Conservation (phyloP, 2,329 filamentous ascomycete genomes). For the Pseudopyrenochaeta lycopersici region DNA sequence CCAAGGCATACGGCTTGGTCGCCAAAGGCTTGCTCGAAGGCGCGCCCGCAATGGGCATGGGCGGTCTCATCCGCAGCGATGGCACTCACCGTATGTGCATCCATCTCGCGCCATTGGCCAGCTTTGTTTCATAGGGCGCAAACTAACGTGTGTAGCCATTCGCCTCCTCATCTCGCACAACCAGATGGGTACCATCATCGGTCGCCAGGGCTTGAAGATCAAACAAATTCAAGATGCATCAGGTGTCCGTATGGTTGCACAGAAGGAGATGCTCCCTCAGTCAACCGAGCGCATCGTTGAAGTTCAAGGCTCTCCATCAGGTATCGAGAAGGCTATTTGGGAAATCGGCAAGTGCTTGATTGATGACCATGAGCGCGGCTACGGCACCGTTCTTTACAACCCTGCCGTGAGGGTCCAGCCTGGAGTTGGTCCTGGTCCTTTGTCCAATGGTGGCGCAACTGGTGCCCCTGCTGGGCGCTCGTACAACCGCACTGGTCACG, state of each 20-base stretch:
- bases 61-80: constrained; percentile 80
- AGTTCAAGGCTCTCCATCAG: constrained; percentile 91
- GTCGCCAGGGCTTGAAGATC: constrained; percentile 95
- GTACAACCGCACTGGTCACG: constrained; percentile 93
- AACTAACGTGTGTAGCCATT: constrained; percentile 70
- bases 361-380: constrained; percentile 97
- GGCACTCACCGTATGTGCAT: constrained; percentile 88
- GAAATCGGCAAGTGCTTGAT: constrained; percentile 99
- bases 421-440: constrained; percentile 61
- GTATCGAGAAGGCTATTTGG: constrained; percentile 96
- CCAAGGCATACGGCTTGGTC: constrained; percentile 92
- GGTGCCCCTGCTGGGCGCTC: constrained; percentile 66
- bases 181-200: constrained; percentile 99
- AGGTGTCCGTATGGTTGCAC: constrained; percentile 97
- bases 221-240: constrained; percentile 99
- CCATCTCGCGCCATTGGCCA: not conserved
- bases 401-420: constrained; percentile 87
- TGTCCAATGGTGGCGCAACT: constrained; percentile 62
- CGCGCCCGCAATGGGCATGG: constrained; percentile 95
- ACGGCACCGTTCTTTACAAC: constrained; percentile 97
- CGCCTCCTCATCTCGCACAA: constrained; percentile 99
- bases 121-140: not conserved
- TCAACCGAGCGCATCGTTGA: constrained; percentile 98
- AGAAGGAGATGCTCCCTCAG: constrained; percentile 99
- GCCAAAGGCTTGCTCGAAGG: constrained; percentile 91